These are phyloP conservation scores for Populus hybrid DNA, from an alignment of 441 rosid genomes.

Conservation along the genomic window DNA sequence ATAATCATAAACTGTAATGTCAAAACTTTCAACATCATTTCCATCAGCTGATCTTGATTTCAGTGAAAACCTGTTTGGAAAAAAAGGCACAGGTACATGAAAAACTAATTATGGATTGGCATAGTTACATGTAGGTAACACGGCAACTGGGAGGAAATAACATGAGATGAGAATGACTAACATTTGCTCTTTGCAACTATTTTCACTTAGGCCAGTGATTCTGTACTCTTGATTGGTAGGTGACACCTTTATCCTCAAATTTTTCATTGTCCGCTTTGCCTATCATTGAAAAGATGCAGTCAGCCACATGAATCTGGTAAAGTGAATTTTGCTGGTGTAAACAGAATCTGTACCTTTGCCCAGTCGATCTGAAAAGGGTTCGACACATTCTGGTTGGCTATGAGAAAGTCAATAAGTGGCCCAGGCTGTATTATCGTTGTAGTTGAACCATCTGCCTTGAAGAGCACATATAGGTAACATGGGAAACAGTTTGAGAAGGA, in stretches of 20 bases:
- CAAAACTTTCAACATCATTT: constrained; percentile 34
- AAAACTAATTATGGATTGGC: constrained; percentile 8
- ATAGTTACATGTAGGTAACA: not conserved
- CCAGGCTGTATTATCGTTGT: constrained; percentile 76
- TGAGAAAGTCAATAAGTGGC: constrained; percentile 56
- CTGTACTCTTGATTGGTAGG: constrained; percentile 58
- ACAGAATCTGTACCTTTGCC: constrained; percentile 47
- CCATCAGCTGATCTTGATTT: constrained; percentile 33
- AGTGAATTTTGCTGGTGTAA: constrained; percentile 3
- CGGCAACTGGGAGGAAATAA: not conserved
- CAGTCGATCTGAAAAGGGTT: constrained; percentile 55
- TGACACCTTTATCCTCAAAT: constrained; percentile 55
- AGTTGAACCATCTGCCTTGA: constrained; percentile 58
- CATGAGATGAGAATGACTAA: constrained; percentile 18
- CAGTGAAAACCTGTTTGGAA: constrained; percentile 44
- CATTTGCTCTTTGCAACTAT: constrained; percentile 49
- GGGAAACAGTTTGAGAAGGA: not conserved
- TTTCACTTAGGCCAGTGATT: constrained; percentile 67
- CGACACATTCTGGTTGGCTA: constrained; percentile 49
- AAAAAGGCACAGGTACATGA: not conserved
- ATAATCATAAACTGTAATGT: constrained; percentile 57
- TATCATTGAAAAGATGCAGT: constrained; percentile 16
- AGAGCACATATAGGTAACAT: not conserved
- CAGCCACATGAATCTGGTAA: not conserved
- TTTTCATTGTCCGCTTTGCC: constrained; percentile 65